These are phyloP conservation scores for Silene vulgaris DNA, from an alignment of 179 eudicot species.

Conservation along the genomic window DNA sequence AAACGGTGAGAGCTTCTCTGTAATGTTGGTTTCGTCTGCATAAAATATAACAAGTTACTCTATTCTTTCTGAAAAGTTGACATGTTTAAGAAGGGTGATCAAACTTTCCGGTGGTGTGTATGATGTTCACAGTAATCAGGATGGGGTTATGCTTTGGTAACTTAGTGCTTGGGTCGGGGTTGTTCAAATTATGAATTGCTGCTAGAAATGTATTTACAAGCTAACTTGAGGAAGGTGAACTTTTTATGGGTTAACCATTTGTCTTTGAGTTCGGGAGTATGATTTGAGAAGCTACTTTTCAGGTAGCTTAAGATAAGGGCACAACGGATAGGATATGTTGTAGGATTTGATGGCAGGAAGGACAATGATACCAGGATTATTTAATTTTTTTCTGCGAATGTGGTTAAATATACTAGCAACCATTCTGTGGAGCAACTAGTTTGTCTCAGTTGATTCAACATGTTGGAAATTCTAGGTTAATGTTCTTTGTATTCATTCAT, in stretches of 20 bases:
- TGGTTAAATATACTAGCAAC: background rate
- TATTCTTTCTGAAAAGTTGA: background rate
- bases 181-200: background rate
- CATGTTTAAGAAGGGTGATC: background rate
- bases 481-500: background rate
- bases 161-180: background rate
- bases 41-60: background rate
- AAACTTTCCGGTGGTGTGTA: background rate
- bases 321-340: background rate
- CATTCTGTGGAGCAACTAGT: background rate
- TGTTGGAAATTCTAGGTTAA: conserved; percentile 4
- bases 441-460: background rate
- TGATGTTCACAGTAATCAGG: background rate
- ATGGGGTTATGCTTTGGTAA: conserved; percentile 3
- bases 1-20: conserved; percentile 49
- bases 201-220: background rate
- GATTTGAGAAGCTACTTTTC: background rate
- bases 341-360: conserved; percentile 6
- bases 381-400: background rate
- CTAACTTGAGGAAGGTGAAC: too few species aligned
- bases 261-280: background rate
- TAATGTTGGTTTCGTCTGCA: background rate
- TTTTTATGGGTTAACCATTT: background rate
- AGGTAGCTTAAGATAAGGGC: background rate
- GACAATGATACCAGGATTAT: background rate